A percentile compares a stretch with the other conserved stretches of the same genome.
Conservation (phyloP, 1,284 basidiomycete genomes). For the Ustilago crameri region DNA sequence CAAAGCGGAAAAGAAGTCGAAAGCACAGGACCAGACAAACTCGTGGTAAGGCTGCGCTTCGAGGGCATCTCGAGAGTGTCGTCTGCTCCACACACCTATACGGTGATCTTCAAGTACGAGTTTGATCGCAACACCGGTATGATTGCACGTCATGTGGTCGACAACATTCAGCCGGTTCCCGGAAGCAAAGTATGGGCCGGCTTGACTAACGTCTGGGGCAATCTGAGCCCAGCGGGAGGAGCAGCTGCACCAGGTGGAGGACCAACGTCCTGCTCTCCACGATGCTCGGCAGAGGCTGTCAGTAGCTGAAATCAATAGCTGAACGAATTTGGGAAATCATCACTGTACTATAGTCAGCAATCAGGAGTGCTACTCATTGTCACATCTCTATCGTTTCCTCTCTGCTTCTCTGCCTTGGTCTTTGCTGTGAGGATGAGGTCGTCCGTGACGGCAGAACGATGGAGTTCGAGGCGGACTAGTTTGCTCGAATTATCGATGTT, state of each 20-base stretch:
- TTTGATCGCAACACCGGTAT: constrained; percentile 60
- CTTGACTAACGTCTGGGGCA: constrained; percentile 36
- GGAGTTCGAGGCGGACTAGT: no score
- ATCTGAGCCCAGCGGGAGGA: constrained; percentile 27
- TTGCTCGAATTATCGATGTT: no score
- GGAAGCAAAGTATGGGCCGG: constrained; percentile 57
- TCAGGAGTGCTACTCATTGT: not conserved
- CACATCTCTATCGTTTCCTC: not conserved
- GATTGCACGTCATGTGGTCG: constrained; percentile 58
- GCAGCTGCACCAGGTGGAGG: constrained; percentile 19
- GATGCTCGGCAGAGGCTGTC: not conserved
- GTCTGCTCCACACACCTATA: constrained; percentile 57
- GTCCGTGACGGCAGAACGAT: no score
- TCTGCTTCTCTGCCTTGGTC: not conserved
- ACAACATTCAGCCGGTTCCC: constrained; percentile 64
- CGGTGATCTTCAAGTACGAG: constrained; percentile 62
- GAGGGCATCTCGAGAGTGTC: constrained; percentile 55
- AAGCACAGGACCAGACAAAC: constrained; percentile 37
- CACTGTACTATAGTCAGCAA: not conserved
- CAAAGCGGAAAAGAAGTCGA: not conserved
- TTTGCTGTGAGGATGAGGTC: not conserved
- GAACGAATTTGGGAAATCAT: no score
- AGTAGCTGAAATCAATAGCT: not conserved
- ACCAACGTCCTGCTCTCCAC: constrained; percentile 17
- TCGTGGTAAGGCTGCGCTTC: constrained; percentile 56